Conservation (phyloP, 2,329 filamentous ascomycete species). For the Sarocladium brachiariae region DNA sequence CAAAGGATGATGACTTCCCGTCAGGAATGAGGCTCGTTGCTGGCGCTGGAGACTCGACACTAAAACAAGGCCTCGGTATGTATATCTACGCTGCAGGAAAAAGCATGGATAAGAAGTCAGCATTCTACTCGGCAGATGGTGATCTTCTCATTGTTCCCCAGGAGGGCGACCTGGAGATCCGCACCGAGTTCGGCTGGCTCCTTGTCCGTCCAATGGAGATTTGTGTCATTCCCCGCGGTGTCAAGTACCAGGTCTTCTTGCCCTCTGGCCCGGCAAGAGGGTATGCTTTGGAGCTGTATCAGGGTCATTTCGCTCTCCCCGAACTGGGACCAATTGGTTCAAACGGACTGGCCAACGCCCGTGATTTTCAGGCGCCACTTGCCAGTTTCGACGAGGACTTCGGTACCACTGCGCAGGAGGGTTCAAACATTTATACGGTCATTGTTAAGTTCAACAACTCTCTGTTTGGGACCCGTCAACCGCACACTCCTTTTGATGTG, state of each 20-base stretch:
- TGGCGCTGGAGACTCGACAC: constrained; percentile 70
- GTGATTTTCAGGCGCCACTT: constrained; percentile 69
- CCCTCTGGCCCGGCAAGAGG: constrained; percentile 56
- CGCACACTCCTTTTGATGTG: constrained; percentile 71
- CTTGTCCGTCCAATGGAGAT: constrained; percentile 76
- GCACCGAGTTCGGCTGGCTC: constrained; percentile 68
- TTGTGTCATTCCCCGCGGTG: constrained; percentile 65
- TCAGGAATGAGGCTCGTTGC: constrained; percentile 61
- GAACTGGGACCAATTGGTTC: constrained; percentile 68
- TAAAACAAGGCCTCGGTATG: constrained; percentile 74
- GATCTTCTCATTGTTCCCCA: constrained; percentile 73
- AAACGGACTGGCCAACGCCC: constrained; percentile 65
- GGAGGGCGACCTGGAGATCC: constrained; percentile 66
- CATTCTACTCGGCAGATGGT: constrained; percentile 80
- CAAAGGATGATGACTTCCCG: constrained; percentile 41
- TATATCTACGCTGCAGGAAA: constrained; percentile 73
- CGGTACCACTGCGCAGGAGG: constrained; percentile 17
- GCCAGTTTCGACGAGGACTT: constrained; percentile 58
- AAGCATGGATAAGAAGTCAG: constrained; percentile 66
- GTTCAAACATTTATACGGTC: constrained; percentile 33
- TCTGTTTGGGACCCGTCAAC: constrained; percentile 57
- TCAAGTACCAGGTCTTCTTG: constrained; percentile 67
- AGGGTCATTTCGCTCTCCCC: constrained; percentile 64
- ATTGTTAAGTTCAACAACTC: constrained; percentile 58
- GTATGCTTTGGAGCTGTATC: constrained; percentile 69